A percentile compares a stretch with the other conserved stretches of the same genome.
Conservation (phyloP, 495 filamentous ascomycete genomes). For the Penicillium lagena region DNA sequence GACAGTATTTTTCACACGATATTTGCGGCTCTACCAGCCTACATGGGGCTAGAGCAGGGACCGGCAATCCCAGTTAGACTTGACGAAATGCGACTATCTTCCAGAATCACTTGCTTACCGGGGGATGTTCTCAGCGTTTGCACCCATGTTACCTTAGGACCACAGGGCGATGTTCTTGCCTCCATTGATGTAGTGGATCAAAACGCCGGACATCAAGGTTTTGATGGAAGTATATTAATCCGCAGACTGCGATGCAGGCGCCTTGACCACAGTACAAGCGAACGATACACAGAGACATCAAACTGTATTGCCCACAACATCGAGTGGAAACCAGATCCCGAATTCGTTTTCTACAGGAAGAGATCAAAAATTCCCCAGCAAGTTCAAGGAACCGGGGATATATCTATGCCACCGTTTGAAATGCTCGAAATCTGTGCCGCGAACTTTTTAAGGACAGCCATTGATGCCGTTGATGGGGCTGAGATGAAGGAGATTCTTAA, state of each 20-base stretch:
- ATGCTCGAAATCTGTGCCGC: neutral
- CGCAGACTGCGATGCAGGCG: constrained; percentile 11
- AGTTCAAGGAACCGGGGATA: too few relatives aligned
- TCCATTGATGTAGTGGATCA: constrained; percentile 5
- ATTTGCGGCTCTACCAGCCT: constrained; percentile 10
- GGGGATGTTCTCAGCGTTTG: constrained; percentile 11
- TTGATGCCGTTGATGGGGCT: neutral
- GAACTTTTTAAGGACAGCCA: neutral
- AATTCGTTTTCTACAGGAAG: constrained; percentile 1
- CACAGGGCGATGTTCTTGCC: constrained; percentile 3
- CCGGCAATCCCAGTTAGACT: constrained; percentile 23
- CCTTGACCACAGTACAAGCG: neutral
- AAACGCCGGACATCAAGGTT: neutral
- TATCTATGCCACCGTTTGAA: too few relatives aligned
- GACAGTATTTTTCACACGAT: constrained; percentile 39
- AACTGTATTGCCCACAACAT: constrained; percentile 7
- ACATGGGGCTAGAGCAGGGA: constrained; percentile 1
- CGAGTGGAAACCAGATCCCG: constrained; percentile 15
- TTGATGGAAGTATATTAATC: constrained; percentile 6
- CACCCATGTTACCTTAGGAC: constrained; percentile 3
- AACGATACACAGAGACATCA: neutral
- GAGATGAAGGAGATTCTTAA: neutral
- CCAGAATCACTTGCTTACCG: constrained; percentile 2
- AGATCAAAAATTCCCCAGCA: neutral
- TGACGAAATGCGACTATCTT: constrained; percentile 16